Base-by-base conservation (phyloP, 495 filamentous ascomycete species). In the Tirmania nivea region DNA sequence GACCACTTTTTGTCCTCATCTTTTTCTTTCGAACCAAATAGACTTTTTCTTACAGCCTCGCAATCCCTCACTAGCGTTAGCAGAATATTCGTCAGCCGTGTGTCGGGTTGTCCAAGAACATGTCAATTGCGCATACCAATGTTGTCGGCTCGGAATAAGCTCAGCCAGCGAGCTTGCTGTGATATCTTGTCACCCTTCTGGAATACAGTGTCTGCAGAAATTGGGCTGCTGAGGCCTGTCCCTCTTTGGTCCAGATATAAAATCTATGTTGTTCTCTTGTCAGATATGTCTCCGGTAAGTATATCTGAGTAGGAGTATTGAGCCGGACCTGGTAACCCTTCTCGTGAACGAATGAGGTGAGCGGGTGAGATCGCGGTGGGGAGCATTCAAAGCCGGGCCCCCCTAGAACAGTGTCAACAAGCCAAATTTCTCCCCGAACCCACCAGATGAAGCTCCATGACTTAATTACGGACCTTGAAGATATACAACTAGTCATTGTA, bases 221-320 rank as follows among this genome's bases (percentile, higher is more conserved):
- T 70, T 0, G 87, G 80, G 2, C 75, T 81, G 65, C 83, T 89
- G 37, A 93, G 67, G 3, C 89, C 89, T 20, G 86, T 93, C 10
- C 89, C 89, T 14, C 89, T 77, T 59, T 92, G 86, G 64, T 96
- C 89, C 2, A 96, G 71, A 54, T 80, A 82, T 10, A 96, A 73
- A 25, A 94, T 31, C 48, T 50, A 14, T 45, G 25, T 31, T 31
- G 25, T 31, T 7, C 25, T 31, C 25, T 7, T 31, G 25, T 31
- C 25, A 31, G 25, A 31, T 0, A 1, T 31, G 25, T 31, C 7
- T 31, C 25, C 25, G 0, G 0, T 1, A 31, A 1, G 0, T 5
- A 1, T 31, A 31, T 31, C 25, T 31, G 25, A 3, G 25, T 5
- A 31, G 25, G 25, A 31, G 25, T 31, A 7, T 31, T 31, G 3